Evolutionary conservation across 495 filamentous ascomycete species (phyloP).

Genomic region (Parathielavia hyrcaniae): DNA sequence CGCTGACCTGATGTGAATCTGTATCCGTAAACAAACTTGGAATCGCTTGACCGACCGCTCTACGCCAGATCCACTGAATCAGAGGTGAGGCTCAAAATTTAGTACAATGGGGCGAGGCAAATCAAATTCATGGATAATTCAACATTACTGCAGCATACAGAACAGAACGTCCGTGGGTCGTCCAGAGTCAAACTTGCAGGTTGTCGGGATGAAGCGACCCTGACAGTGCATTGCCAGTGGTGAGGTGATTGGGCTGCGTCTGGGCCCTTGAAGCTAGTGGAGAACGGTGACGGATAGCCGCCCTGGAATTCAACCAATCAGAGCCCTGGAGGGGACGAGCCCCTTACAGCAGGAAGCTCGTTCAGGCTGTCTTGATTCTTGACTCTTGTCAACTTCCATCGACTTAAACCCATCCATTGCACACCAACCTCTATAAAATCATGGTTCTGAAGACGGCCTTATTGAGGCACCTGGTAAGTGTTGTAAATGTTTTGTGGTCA

Average conservation of each 20-base stretch:
- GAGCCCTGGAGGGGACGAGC: no score
- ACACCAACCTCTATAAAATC: no score
- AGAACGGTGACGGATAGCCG: not conserved
- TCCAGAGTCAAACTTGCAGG: not conserved
- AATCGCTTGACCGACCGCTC: not conserved
- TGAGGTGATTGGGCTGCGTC: constrained; percentile 7
- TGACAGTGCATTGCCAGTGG: not conserved
- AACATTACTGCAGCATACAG: not conserved
- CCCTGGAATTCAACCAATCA: not conserved
- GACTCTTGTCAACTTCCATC: no score
- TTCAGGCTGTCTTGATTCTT: no score
- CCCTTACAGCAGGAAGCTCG: no score
- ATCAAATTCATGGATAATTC: not conserved
- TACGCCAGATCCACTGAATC: constrained; percentile 1
- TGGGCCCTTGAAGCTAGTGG: not conserved
- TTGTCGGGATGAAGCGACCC: not conserved
- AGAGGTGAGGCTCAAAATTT: not conserved
- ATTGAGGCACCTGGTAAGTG: no score
- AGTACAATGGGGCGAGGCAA: not conserved
- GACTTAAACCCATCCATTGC: no score
- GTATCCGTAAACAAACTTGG: not conserved
- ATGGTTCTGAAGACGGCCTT: no score
- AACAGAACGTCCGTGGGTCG: no score
- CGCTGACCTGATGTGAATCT: not conserved
- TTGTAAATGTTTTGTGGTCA: no score